Evolutionary conservation across 2,329 filamentous ascomycete species (phyloP).

Genomic region (Trichoderma sp.): DNA sequence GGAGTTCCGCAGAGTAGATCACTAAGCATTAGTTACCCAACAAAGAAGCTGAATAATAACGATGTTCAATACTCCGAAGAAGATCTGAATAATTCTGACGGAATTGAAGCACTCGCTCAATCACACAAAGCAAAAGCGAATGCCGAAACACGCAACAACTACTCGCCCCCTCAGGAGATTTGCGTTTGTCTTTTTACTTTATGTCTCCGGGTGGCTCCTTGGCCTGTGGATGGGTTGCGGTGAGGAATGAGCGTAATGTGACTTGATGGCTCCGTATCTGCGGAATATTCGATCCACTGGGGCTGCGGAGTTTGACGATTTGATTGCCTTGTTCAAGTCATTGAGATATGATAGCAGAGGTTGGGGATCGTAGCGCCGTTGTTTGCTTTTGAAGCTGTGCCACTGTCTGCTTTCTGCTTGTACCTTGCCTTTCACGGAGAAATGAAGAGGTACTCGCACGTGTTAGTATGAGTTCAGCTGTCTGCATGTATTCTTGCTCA

Average conservation of each 20-base stretch:
- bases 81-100: background rate
- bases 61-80: background rate
- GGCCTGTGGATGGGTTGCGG: background rate
- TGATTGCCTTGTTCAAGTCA: background rate
- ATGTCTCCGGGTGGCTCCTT: background rate
- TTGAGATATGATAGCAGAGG: background rate
- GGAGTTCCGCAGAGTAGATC: background rate
- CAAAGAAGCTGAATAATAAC: background rate
- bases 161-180: background rate
- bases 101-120: background rate
- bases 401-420: background rate
- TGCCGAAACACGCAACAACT: background rate
- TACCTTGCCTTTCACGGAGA: background rate
- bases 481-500: background rate
- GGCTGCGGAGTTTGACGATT: background rate
- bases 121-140: background rate
- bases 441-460: background rate
- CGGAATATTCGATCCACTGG: slow-evolving; percentile 1
- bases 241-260: background rate
- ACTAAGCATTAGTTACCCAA: background rate
- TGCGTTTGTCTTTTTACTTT: background rate
- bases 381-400: background rate
- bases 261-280: background rate
- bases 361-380: background rate
- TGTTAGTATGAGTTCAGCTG: background rate